Evolutionary conservation across 2,329 filamentous ascomycete genomes (phyloP).

Genomic region (Trichoderma koningii): DNA sequence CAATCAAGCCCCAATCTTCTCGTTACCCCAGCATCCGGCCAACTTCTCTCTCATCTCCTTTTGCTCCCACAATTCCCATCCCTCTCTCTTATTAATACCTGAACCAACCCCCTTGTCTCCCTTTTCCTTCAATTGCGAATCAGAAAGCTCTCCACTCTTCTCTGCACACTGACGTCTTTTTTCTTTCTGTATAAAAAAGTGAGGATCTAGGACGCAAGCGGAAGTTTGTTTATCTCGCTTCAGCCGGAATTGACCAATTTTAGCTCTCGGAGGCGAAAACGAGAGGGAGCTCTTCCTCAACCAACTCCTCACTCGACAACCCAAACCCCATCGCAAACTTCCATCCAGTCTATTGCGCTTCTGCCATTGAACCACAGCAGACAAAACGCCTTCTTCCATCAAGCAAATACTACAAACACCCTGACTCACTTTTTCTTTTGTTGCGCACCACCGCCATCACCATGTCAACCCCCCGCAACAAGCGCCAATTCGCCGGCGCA

Average conservation of each 20-base stretch:
- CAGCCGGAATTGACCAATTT: constrained; percentile 13
- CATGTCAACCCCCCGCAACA: constrained; percentile 59
- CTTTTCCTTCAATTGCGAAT: constrained; percentile 2
- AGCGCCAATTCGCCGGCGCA: constrained; percentile 63
- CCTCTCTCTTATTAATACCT: background rate
- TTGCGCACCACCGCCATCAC: constrained; percentile 24
- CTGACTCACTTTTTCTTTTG: background rate
- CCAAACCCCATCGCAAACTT: constrained; percentile 2
- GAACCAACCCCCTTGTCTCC: background rate
- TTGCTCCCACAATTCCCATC: constrained; percentile 7
- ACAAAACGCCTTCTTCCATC: constrained; percentile 54
- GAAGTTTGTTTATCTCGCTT: background rate
- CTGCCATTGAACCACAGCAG: constrained; percentile 47
- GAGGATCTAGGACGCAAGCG: constrained; percentile 8
- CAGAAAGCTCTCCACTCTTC: constrained; percentile 21
- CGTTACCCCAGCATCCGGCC: constrained; percentile 27
- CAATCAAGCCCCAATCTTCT: constrained; percentile 14
- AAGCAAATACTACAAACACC: too few relatives aligned
- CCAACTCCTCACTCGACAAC: background rate
- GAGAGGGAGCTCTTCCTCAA: background rate
- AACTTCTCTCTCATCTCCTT: background rate
- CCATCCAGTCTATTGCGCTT: constrained; percentile 6
- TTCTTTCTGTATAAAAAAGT: background rate
- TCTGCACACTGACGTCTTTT: background rate
- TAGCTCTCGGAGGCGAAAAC: background rate